These are phyloP conservation scores for Acidomyces sp. DNA, from an alignment of 495 filamentous ascomycete species.

Conservation along the genomic window DNA sequence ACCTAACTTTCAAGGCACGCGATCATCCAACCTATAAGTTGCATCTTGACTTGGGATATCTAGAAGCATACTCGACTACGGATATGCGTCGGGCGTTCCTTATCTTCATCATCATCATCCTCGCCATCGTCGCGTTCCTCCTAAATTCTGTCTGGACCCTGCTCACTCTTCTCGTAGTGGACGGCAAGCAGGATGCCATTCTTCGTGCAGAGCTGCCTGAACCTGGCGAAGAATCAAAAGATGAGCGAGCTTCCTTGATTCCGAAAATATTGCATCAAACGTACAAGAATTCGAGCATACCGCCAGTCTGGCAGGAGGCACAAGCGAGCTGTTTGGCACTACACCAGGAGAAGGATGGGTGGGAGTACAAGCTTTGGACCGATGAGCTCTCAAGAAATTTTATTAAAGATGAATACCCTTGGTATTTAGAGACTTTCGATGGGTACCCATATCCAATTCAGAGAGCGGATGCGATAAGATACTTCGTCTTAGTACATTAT, in stretches of 20 bases:
- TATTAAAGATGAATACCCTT: constrained; percentile 53
- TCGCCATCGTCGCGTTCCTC: constrained; percentile 38
- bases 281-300: constrained; percentile 65
- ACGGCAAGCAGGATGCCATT: constrained; percentile 32
- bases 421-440: constrained; percentile 77
- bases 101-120: constrained; percentile 32
- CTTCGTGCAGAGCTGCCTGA: constrained; percentile 32
- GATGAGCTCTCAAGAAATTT: constrained; percentile 62
- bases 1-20: no score
- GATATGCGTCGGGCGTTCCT: constrained; percentile 29
- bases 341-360: constrained; percentile 46
- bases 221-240: constrained; percentile 27
- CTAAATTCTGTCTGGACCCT: constrained; percentile 35
- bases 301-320: constrained; percentile 56
- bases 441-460: constrained; percentile 71
- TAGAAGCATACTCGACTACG: no score
- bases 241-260: constrained; percentile 51
- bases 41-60: no score
- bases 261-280: constrained; percentile 90
- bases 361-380: constrained; percentile 58
- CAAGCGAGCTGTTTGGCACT: constrained; percentile 64
- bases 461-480: constrained; percentile 75
- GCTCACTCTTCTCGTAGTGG: constrained; percentile 31
- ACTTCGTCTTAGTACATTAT: constrained; percentile 72
- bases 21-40: no score